These are phyloP conservation scores for Digitaria exilis DNA, from an alignment of 202 grass and related monocot genomes.

Conservation along the genomic window DNA sequence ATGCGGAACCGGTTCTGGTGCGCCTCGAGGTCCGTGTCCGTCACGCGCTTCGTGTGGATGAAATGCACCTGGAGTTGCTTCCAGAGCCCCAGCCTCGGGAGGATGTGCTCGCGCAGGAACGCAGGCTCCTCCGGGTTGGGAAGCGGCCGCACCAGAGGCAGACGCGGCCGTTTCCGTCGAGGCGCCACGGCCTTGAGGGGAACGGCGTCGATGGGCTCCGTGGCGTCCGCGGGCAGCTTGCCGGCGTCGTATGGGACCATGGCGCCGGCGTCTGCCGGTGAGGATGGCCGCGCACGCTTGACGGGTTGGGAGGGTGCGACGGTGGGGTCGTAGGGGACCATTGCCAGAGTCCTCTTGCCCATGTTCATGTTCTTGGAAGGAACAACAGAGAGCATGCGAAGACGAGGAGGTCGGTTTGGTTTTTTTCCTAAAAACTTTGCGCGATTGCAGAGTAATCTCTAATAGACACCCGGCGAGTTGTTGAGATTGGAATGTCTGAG, in stretches of 20 bases:
- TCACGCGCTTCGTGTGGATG: slow-evolving; percentile 3
- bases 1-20: slow-evolving; percentile 31
- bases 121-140: background rate
- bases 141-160: too few relatives aligned
- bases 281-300: background rate
- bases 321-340: slow-evolving; percentile 6
- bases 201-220: background rate
- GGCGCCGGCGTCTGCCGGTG: background rate
- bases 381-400: too few relatives aligned
- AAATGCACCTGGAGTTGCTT: background rate
- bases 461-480: background rate
- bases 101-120: background rate
- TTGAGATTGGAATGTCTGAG: background rate
- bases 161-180: background rate
- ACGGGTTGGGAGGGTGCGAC: background rate
- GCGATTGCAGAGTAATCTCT: background rate
- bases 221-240: background rate
- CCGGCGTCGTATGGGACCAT: background rate
- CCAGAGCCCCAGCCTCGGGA: background rate
- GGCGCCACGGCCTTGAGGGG: background rate
- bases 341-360: background rate
- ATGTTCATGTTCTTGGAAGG: background rate
- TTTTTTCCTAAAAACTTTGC: too few relatives aligned
- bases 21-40: background rate
- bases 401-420: background rate